These are phyloP conservation scores for Malbranchea zuffiana DNA, from an alignment of 2,329 filamentous ascomycete genomes.

Conservation along the genomic window DNA sequence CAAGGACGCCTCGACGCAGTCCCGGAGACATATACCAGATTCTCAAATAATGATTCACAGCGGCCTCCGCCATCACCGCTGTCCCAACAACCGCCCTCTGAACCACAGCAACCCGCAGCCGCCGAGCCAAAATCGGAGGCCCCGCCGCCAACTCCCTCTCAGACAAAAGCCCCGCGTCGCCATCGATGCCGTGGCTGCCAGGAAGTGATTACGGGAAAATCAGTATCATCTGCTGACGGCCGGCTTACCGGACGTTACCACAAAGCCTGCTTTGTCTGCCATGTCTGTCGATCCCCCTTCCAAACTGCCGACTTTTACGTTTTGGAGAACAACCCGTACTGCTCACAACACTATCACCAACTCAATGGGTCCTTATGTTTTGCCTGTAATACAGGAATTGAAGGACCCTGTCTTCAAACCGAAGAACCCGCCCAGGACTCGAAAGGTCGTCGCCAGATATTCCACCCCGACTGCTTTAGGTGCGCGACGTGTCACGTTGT, in stretches of 20 bases:
- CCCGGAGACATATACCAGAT: constrained; percentile 5
- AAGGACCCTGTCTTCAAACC: constrained; percentile 86
- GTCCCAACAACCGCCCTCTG: constrained; percentile 7
- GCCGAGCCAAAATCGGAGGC: neutral
- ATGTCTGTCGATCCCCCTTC: constrained; percentile 70
- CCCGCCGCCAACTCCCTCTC: constrained; percentile 1
- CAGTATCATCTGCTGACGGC: constrained; percentile 85
- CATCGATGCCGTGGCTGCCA: constrained; percentile 73
- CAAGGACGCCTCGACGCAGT: constrained; percentile 26
- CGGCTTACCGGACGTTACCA: constrained; percentile 88
- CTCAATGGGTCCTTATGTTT: constrained; percentile 79
- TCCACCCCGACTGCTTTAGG: constrained; percentile 76
- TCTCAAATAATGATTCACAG: no score
- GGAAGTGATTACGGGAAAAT: constrained; percentile 73
- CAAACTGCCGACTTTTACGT: constrained; percentile 88
- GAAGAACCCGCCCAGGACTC: constrained; percentile 29
- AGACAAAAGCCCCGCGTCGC: constrained; percentile 8
- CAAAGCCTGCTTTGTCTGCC: constrained; percentile 88
- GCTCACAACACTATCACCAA: constrained; percentile 83
- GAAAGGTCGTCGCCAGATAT: constrained; percentile 49
- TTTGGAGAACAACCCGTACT: constrained; percentile 75
- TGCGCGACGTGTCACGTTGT: constrained; percentile 63
- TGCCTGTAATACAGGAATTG: constrained; percentile 72
- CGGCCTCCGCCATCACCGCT: no score
- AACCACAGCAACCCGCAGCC: constrained; percentile 4